A percentile compares a stretch with the other conserved stretches of the same genome.
Evolutionary conservation across 176 grass and related monocot genomes (phyloP).

Genomic region (Avena eriantha): DNA sequence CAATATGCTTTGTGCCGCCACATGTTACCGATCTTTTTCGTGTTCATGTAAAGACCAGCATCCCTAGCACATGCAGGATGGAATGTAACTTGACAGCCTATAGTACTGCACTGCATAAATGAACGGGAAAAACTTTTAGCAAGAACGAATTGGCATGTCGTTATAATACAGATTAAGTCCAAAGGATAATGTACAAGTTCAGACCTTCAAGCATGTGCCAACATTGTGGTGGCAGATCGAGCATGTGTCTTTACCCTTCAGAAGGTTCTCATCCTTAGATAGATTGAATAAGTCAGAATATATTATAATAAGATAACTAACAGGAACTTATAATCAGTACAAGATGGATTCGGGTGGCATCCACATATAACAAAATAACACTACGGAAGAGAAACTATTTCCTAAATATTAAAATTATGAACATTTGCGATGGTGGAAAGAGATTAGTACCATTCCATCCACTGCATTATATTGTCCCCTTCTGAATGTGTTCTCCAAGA

Average conservation of each 20-base stretch:
- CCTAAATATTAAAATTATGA: constrained; percentile 28
- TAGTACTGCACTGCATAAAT: constrained; percentile 83
- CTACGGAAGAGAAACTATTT: not conserved
- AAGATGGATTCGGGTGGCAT: constrained; percentile 15
- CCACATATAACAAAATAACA: constrained; percentile 21
- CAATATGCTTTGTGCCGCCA: constrained; percentile 87
- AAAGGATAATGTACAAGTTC: constrained; percentile 29
- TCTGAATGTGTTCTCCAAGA: constrained; percentile 79
- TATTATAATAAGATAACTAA: constrained; percentile 34
- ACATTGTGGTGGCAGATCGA: constrained; percentile 63
- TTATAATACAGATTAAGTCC: constrained; percentile 23
- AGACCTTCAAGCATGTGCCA: constrained; percentile 93
- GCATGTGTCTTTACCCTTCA: constrained; percentile 68
- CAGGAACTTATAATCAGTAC: not conserved
- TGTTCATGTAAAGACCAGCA: constrained; percentile 91
- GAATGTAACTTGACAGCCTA: constrained; percentile 73
- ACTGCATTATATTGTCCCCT: constrained; percentile 82
- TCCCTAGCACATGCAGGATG: constrained; percentile 89
- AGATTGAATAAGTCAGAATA: constrained; percentile 47
- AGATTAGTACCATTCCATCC: constrained; percentile 80
- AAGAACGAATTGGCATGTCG: constrained; percentile 16
- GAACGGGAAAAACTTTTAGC: constrained; percentile 47
- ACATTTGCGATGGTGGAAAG: not conserved
- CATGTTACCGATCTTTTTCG: constrained; percentile 54
- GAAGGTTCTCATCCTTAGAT: constrained; percentile 68